Evolutionary conservation across 345 rosid genomes (phyloP), one percentile per base, ranked within the genome.

Genomic region (Balakata baccata): DNA sequence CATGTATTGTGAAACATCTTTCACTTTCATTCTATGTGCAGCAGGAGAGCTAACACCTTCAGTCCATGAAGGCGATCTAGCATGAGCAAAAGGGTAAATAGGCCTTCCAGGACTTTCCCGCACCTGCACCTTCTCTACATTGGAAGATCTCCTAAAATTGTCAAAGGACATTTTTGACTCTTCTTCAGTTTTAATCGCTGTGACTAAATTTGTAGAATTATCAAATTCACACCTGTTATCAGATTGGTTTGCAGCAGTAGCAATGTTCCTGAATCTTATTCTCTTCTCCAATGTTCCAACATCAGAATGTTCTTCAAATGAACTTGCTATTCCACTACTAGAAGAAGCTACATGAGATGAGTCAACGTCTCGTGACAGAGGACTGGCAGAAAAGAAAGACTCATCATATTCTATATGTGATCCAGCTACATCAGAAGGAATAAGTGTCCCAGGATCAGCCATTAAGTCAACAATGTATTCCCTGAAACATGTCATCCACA

Each of bases 381-480:
- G 92, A 82, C 91, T 87, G 66, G 88, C 84, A 53, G 92, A 86
- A 76, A 77, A 86, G 77, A 84, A 81, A 65, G 89, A 68, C 53
- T 90, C 94, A 69, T 85, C 94, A 51, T 77, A 87, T 76, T 85
- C 96, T 77, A 84, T 74, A 74, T 85, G 90, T 77, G 86, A 87
- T 70, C 89, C 91, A 64, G 86, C 90, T 18, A 83, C 84, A 83
- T 94, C 97, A 76, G 97, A 83, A 64, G 98, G 97, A 84, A 94
- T 91, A 80, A 94, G 97, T 54, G 93, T 87, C 65, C 97, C 98
- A 39, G 97, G 98, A 86, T 86, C 98, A 72, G 97, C 97, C 94
- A 90, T 94, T 60, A 94, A 89, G 78, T 94, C 98, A 77, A 94
- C 89, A 63, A 94, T 94, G 86, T 91, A 90, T 89, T 94, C 98